phyloP scores from a whole-genome alignment of 2,329 filamentous ascomycete species.

The Aspergillus sclerotialis region DNA sequence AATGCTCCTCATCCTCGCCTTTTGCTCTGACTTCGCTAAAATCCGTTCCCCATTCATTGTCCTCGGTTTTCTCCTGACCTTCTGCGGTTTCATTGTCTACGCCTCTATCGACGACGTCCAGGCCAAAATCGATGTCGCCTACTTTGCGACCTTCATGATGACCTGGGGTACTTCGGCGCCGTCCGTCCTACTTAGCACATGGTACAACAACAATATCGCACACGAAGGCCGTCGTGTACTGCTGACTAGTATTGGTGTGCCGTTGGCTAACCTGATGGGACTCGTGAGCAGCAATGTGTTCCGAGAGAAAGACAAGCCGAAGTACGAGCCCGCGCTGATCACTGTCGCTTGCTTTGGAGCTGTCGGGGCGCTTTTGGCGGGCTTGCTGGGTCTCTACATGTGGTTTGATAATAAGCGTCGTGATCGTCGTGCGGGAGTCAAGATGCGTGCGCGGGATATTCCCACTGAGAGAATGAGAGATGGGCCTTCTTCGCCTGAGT shows the following conservation, averaged over 20 bases:
- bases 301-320: conserved; percentile 54
- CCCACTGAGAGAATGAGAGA: conserved; percentile 51
- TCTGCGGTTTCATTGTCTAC: conserved; percentile 73
- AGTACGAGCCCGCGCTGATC: conserved; percentile 60
- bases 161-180: conserved; percentile 72
- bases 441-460: conserved; percentile 49
- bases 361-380: conserved; percentile 49
- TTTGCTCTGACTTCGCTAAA: conserved; percentile 59
- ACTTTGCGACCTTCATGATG: conserved; percentile 77
- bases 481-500: conserved; percentile 48
- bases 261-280: conserved; percentile 70
- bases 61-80: conserved; percentile 65
- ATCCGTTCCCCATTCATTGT: conserved; percentile 68
- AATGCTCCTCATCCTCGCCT: conserved; percentile 66
- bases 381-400: conserved; percentile 57
- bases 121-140: conserved; percentile 57
- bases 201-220: conserved; percentile 80
- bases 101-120: conserved; percentile 60
- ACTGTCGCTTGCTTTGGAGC: conserved; percentile 51
- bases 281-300: conserved; percentile 65
- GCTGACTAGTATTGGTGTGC: conserved; percentile 65
- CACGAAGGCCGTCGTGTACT: conserved; percentile 66
- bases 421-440: conserved; percentile 50
- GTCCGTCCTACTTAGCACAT: conserved; percentile 58
- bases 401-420: conserved; percentile 56